These are phyloP conservation scores for Fusarium sp. DNA, from an alignment of 2,329 filamentous ascomycete species.

Conservation along the genomic window DNA sequence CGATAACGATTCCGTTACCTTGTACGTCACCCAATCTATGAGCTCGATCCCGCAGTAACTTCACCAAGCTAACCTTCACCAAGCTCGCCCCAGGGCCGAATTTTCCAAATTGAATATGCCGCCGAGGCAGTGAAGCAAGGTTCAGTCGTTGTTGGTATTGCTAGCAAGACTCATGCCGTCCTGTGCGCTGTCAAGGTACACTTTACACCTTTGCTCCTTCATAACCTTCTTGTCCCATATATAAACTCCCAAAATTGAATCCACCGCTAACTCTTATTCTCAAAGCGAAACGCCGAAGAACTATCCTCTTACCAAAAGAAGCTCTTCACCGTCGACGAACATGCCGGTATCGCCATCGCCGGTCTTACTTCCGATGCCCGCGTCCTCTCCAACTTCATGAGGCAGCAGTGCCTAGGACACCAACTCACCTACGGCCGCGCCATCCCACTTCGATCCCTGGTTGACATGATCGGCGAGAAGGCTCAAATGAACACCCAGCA, in stretches of 20 bases:
- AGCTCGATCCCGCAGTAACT: conserved; percentile 33
- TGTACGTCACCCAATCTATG: conserved; percentile 70
- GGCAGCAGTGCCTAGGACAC: conserved; percentile 96
- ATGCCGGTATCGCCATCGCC: conserved; percentile 94
- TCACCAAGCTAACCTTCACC: conserved; percentile 45
- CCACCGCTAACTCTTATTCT: conserved; percentile 17
- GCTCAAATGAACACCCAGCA: conserved; percentile 98
- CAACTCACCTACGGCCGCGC: conserved; percentile 96
- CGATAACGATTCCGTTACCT: conserved; percentile 99
- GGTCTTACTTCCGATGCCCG: conserved; percentile 97
- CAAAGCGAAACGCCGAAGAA: conserved; percentile 96
- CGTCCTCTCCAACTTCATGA: conserved; percentile 99
- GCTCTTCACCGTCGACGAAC: conserved; percentile 95
- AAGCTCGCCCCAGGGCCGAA: conserved; percentile 98
- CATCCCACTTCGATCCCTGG: conserved; percentile 89
- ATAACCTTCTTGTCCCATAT: conserved; percentile 16
- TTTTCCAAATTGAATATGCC: conserved; percentile 99
- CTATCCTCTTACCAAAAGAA: conserved; percentile 99
- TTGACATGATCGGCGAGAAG: conserved; percentile 92
- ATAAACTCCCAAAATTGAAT: conserved; percentile 6
- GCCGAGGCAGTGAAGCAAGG: conserved; percentile 99
- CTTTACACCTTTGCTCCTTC: conserved; percentile 19
- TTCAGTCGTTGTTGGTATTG: conserved; percentile 95
- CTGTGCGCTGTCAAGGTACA: conserved; percentile 94
- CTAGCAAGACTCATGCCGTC: conserved; percentile 97